These are phyloP conservation scores for Groenewaldozyma salmanticensis DNA, from an alignment of 805 yeast species.

Conservation along the genomic window DNA sequence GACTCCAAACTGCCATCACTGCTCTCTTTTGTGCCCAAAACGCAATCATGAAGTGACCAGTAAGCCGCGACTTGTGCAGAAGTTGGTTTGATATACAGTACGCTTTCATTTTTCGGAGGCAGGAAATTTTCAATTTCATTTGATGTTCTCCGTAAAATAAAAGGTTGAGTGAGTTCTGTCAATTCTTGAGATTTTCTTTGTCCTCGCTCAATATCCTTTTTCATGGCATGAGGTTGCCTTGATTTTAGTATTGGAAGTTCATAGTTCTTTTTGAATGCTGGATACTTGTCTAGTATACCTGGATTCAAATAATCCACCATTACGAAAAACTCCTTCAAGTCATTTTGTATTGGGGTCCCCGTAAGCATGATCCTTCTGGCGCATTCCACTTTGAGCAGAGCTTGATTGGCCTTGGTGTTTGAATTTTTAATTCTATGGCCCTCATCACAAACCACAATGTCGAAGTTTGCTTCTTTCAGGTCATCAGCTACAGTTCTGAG, in stretches of 20 bases:
- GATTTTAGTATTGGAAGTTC: conserved; percentile 65
- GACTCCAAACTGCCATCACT: conserved; percentile 26
- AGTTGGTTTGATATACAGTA: conserved; percentile 74
- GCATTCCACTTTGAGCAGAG: conserved; percentile 46
- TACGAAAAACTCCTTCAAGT: conserved; percentile 70
- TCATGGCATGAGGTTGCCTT: conserved; percentile 53
- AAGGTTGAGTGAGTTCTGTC: conserved; percentile 50
- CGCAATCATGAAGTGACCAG: conserved; percentile 40
- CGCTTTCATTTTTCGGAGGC: conserved; percentile 65
- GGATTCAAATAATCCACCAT: conserved; percentile 81
- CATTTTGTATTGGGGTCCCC: conserved; percentile 94
- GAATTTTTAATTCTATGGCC: conserved; percentile 83
- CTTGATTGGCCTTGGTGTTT: conserved; percentile 59
- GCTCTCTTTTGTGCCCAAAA: conserved; percentile 30
- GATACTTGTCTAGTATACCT: conserved; percentile 58
- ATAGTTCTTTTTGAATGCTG: conserved; percentile 37
- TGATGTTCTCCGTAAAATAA: conserved; percentile 66
- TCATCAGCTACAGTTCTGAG: conserved; percentile 42
- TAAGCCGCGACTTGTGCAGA: conserved; percentile 35
- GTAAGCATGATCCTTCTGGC: conserved; percentile 56
- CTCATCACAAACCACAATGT: conserved; percentile 83
- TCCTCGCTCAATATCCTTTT: conserved; percentile 44
- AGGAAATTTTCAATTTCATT: conserved; percentile 40
- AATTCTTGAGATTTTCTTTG: conserved; percentile 53
- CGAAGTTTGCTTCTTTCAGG: conserved; percentile 33